phyloP scores from a whole-genome alignment of 1,284 basidiomycete genomes.

The Takashimella tepidaria region DNA sequence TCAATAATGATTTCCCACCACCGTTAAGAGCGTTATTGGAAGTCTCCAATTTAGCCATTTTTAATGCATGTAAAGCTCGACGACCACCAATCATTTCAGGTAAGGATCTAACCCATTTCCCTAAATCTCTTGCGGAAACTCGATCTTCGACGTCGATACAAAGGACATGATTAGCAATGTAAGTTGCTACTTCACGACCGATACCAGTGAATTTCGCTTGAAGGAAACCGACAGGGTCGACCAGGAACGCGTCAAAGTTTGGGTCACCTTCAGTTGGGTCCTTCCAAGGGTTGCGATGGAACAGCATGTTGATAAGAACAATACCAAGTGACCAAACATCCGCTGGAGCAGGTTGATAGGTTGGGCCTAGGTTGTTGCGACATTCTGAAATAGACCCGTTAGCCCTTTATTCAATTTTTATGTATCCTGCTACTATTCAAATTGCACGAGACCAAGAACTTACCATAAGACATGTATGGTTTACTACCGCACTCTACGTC shows the following conservation, averaged over 20 bases:
- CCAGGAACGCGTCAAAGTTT: constrained; percentile 78
- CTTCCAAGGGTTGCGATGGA: constrained; percentile 97
- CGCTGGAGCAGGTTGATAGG: constrained; percentile 87
- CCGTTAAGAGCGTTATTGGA: constrained; percentile 17
- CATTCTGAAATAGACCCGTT: constrained; percentile 60
- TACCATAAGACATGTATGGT: constrained; percentile 97
- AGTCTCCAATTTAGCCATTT: constrained; percentile 31
- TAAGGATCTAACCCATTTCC: constrained; percentile 75
- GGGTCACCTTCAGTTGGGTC: constrained; percentile 73
- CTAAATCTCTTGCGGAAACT: constrained; percentile 76
- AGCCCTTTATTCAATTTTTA: too few relatives aligned
- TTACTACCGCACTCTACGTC: constrained; percentile 99
- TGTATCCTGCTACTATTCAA: too few relatives aligned
- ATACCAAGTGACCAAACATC: constrained; percentile 99
- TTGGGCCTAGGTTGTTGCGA: constrained; percentile 90
- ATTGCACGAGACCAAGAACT: constrained; percentile 43
- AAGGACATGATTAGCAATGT: constrained; percentile 79
- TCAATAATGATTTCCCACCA: too few relatives aligned
- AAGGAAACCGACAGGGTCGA: constrained; percentile 77
- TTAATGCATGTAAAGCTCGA: constrained; percentile 38
- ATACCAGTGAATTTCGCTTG: constrained; percentile 88
- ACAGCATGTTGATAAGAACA: constrained; percentile 97
- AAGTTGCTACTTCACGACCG: constrained; percentile 76
- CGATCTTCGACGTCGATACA: constrained; percentile 60
- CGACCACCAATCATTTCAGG: constrained; percentile 61